Percentiles rank a stretch among this genome's conserved stretches.
Evolutionary conservation across 768 basidiomycete genomes (phyloP).

Genomic region (Tricholoma terreum): DNA sequence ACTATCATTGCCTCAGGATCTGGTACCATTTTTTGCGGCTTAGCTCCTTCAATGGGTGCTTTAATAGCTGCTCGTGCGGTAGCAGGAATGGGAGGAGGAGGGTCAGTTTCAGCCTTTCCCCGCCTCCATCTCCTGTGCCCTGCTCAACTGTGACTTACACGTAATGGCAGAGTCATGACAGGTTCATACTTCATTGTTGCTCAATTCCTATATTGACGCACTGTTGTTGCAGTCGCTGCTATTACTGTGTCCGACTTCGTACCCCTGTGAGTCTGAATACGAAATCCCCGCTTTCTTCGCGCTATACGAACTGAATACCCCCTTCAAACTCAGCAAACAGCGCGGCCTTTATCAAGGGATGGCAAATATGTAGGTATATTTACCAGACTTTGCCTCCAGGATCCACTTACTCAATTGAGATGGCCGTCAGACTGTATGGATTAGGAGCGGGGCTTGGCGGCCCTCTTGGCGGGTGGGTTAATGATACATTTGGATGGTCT

Average conservation of each 20-base stretch:
- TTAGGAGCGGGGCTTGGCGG: conserved; percentile 80
- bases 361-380: conserved; percentile 71
- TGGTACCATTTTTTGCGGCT: conserved; percentile 83
- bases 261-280: conserved; percentile 61
- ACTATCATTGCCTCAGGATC: conserved; percentile 43
- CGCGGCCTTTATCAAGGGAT: conserved; percentile 91
- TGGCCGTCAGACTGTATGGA: conserved; percentile 63
- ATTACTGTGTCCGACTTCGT: conserved; percentile 87
- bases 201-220: conserved; percentile 22
- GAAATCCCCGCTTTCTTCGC: conserved; percentile 4
- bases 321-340: conserved; percentile 53
- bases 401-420: not conserved
- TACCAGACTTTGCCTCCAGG: not conserved
- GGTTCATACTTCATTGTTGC: conserved; percentile 39
- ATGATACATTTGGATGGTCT: conserved; percentile 83
- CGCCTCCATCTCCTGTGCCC: conserved; percentile 17
- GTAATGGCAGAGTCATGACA: conserved; percentile 69
- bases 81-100: conserved; percentile 91
- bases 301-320: conserved; percentile 6
- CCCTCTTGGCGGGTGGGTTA: conserved; percentile 80
- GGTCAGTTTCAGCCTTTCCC: conserved; percentile 49
- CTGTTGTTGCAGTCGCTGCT: conserved; percentile 58
- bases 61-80: conserved; percentile 80
- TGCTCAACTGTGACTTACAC: conserved; percentile 24
- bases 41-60: conserved; percentile 81